phyloP scores from a whole-genome alignment of 441 rosid genomes.

The Croton laevigatus region DNA sequence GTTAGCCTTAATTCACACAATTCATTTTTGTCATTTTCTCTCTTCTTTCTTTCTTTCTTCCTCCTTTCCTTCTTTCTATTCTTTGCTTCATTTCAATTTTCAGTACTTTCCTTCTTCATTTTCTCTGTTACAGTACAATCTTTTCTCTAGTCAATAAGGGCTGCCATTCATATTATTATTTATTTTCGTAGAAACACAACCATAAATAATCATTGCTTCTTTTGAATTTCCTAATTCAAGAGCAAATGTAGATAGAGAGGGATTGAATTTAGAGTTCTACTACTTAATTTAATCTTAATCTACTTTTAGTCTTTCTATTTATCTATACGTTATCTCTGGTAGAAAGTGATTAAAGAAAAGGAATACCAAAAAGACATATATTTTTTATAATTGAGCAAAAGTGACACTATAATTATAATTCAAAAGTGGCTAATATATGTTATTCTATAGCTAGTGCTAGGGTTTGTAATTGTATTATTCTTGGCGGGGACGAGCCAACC shows the following conservation, averaged over 20 bases:
- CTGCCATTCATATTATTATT: not conserved
- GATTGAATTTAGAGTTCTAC: constrained; percentile 12
- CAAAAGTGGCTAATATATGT: constrained; percentile 13
- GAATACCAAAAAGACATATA: constrained; percentile 5
- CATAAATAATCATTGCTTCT: constrained; percentile 11
- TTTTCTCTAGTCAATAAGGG: constrained; percentile 26
- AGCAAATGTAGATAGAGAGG: not conserved
- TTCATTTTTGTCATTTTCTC: constrained; percentile 12
- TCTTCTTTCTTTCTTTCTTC: not conserved
- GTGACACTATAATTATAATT: not conserved
- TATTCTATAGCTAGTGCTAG: constrained; percentile 17
- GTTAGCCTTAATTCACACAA: not conserved
- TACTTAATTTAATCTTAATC: constrained; percentile 20
- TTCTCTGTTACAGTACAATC: not conserved
- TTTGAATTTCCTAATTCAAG: not conserved
- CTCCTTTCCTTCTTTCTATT: constrained; percentile 5
- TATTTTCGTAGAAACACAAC: too few species aligned
- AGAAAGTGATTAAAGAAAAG: constrained; percentile 16
- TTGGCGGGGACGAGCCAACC: constrained; percentile 87
- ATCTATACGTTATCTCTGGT: constrained; percentile 33
- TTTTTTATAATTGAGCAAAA: not conserved
- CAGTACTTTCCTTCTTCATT: not conserved
- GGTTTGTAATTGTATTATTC: constrained; percentile 42
- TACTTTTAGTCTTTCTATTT: constrained; percentile 33
- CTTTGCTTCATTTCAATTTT: not conserved